phyloP scores from a whole-genome alignment of 176 grass and related monocot species.

The Olyra latifolia region DNA sequence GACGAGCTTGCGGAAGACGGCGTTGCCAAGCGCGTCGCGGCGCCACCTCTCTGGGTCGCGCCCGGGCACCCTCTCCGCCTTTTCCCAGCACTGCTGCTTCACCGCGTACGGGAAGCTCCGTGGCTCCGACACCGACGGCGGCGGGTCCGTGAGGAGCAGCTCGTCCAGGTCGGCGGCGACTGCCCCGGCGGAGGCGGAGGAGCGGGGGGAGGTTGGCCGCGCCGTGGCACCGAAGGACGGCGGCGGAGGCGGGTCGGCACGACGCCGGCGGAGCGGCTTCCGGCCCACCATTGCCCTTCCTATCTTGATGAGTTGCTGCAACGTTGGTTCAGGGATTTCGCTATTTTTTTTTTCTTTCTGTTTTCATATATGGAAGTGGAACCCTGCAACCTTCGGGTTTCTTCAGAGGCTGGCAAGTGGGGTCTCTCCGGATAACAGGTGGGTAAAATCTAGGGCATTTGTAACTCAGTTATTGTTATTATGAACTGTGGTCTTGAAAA shows the following conservation, averaged over 20 bases:
- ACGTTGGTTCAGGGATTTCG: neutral
- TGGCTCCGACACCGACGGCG: constrained; percentile 48
- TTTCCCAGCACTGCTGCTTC: constrained; percentile 98
- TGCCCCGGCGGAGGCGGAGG: constrained; percentile 36
- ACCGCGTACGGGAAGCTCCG: constrained; percentile 80
- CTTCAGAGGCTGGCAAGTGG: constrained; percentile 5
- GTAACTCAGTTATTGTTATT: no score
- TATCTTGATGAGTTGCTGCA: neutral
- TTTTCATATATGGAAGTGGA: neutral
- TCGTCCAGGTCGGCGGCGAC: constrained; percentile 43
- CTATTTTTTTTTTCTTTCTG: neutral
- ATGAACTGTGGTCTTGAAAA: neutral
- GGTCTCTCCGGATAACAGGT: constrained; percentile 6
- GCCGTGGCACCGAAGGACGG: constrained; percentile 39
- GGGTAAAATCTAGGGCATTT: neutral
- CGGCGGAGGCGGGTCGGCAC: constrained; percentile 22
- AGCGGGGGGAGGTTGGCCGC: constrained; percentile 41
- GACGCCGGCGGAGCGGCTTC: constrained; percentile 53
- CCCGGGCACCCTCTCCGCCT: constrained; percentile 75
- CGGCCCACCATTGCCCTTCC: constrained; percentile 44
- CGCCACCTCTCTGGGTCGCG: constrained; percentile 89
- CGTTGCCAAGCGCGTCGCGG: constrained; percentile 90
- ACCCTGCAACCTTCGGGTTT: neutral
- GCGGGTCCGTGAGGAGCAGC: constrained; percentile 36
- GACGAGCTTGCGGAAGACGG: constrained; percentile 93